Evolutionary conservation across 495 filamentous ascomycete genomes (phyloP).

Genomic region (Aspergillus leporis): DNA sequence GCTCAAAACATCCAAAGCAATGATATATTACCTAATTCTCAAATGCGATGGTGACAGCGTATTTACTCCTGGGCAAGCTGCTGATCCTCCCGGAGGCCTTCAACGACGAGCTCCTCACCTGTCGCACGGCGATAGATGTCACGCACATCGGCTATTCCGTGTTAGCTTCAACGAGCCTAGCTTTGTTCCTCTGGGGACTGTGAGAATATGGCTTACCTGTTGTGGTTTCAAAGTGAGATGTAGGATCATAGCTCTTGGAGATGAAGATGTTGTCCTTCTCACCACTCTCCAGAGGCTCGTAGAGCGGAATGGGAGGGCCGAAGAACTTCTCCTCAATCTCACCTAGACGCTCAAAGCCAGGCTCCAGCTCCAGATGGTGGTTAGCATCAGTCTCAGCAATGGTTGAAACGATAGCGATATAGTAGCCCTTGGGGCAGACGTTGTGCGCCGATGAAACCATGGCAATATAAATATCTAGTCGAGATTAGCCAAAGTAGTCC

Average conservation of each 20-base stretch:
- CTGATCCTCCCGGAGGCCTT: conserved; percentile 55
- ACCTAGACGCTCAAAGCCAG: conserved; percentile 91
- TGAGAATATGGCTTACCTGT: conserved; percentile 51
- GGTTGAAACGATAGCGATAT: conserved; percentile 96
- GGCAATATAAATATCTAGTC: conserved; percentile 92
- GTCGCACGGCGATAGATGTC: conserved; percentile 88
- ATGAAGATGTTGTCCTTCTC: conserved; percentile 92
- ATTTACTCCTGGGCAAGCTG: conserved; percentile 51
- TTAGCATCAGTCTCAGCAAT: conserved; percentile 91
- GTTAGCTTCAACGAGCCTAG: not conserved
- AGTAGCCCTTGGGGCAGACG: conserved; percentile 98
- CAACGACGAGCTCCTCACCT: conserved; percentile 80
- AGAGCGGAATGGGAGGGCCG: conserved; percentile 86
- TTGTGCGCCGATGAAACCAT: conserved; percentile 95
- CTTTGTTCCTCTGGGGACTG: not conserved
- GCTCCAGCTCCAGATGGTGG: conserved; percentile 91
- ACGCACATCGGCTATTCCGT: conserved; percentile 74
- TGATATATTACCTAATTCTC: conserved; percentile 29
- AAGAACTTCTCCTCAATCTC: conserved; percentile 97
- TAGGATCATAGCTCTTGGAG: conserved; percentile 97
- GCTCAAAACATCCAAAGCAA: conserved; percentile 33
- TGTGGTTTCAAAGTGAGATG: conserved; percentile 94
- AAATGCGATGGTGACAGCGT: conserved; percentile 13
- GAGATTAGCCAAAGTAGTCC: conserved; percentile 24
- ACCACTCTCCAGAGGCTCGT: conserved; percentile 87